These are phyloP conservation scores for Rosa rugosa DNA, from an alignment of 306 rosid species.

Conservation along the genomic window DNA sequence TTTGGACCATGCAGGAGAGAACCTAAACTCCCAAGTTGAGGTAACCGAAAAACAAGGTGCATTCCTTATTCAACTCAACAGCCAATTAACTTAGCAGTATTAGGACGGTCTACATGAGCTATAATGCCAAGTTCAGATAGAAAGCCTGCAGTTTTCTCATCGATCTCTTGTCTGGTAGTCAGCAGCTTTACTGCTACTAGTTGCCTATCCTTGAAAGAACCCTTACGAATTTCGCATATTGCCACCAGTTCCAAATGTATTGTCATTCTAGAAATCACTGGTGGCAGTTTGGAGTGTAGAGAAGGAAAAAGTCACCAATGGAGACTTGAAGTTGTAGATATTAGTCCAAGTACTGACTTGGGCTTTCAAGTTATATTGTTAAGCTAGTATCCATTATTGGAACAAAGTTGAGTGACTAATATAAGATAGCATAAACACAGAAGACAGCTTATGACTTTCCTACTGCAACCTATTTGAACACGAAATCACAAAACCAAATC, in stretches of 20 bases:
- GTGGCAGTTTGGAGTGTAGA: slow-evolving; percentile 59
- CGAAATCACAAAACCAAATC: too few relatives aligned
- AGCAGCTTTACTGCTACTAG: slow-evolving; percentile 66
- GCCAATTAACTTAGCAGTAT: slow-evolving; percentile 71
- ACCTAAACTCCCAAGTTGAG: slow-evolving; percentile 71
- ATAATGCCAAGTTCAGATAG: slow-evolving; percentile 71
- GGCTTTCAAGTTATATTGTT: too few relatives aligned
- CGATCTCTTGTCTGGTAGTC: slow-evolving; percentile 51
- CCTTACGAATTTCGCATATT: slow-evolving; percentile 66
- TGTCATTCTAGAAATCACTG: slow-evolving; percentile 52
- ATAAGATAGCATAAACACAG: too few relatives aligned
- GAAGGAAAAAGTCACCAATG: slow-evolving; percentile 48
- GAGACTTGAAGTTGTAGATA: slow-evolving; percentile 47
- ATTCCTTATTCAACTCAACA: slow-evolving; percentile 67
- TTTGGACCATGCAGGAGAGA: slow-evolving; percentile 66
- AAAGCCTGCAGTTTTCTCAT: slow-evolving; percentile 59
- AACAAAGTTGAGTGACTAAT: too few relatives aligned
- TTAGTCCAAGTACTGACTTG: slow-evolving; percentile 21
- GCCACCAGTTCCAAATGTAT: slow-evolving; percentile 78
- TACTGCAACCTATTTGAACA: too few relatives aligned
- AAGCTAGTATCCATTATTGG: too few relatives aligned
- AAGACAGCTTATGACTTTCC: too few relatives aligned
- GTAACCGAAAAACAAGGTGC: slow-evolving; percentile 64
- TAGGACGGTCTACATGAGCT: slow-evolving; percentile 74
- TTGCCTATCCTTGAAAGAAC: slow-evolving; percentile 57